Percentiles rank a stretch among this genome's conserved stretches.
Evolutionary conservation across 257 asterid species (phyloP).

Genomic region (Nemophila menziesii): DNA sequence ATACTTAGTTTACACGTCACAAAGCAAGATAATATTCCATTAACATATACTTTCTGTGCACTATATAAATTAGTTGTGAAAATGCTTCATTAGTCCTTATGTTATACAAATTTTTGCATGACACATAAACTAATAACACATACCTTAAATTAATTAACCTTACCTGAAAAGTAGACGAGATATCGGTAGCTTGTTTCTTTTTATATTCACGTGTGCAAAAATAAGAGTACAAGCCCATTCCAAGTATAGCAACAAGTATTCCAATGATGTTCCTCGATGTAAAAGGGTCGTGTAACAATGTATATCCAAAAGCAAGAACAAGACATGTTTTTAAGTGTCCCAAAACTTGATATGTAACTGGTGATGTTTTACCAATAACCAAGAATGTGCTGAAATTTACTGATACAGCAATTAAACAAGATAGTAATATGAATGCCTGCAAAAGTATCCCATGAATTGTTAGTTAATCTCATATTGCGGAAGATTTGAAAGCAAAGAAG

Average conservation of each 20-base stretch:
- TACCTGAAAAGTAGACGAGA: slow-evolving; percentile 41
- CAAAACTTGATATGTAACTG: slow-evolving; percentile 79
- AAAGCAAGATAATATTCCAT: too few relatives aligned
- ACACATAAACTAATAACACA: too few relatives aligned
- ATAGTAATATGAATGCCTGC: slow-evolving; percentile 66
- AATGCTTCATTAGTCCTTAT: too few relatives aligned
- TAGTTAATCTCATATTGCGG: too few relatives aligned
- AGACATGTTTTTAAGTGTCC: slow-evolving; percentile 88
- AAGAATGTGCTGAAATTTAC: slow-evolving; percentile 90
- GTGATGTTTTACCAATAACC: slow-evolving; percentile 93
- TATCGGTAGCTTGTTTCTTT: slow-evolving; percentile 40
- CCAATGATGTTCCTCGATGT: slow-evolving; percentile 64
- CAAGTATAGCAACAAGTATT: slow-evolving; percentile 65
- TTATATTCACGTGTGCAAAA: slow-evolving; percentile 68
- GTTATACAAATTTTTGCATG: too few relatives aligned
- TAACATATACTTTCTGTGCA: too few relatives aligned
- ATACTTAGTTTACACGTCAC: too few relatives aligned
- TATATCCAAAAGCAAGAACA: slow-evolving; percentile 77
- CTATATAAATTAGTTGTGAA: too few relatives aligned
- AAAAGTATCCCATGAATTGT: background rate
- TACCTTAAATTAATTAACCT: background rate
- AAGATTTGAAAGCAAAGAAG: too few relatives aligned
- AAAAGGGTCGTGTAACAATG: slow-evolving; percentile 80
- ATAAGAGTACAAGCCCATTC: slow-evolving; percentile 77
- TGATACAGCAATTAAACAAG: slow-evolving; percentile 82